These are phyloP conservation scores for Talaromyces sp. DNA, from an alignment of 2,329 filamentous ascomycete genomes.

Conservation along the genomic window DNA sequence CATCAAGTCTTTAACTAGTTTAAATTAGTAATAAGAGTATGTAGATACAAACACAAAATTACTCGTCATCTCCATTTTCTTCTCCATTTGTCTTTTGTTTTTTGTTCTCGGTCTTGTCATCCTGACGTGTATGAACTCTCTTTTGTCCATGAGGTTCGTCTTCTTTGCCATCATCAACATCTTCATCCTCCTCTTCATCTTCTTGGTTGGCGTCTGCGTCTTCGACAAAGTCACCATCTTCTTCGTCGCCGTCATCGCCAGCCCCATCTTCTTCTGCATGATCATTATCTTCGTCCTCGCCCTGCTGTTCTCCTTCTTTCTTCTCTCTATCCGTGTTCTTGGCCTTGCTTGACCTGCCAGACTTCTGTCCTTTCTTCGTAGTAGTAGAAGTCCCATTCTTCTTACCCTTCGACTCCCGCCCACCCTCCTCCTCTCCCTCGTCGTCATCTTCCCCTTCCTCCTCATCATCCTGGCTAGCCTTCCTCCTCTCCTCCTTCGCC, in stretches of 20 bases:
- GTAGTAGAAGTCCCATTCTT: neutral
- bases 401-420: neutral
- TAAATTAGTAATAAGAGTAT: neutral
- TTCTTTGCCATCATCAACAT: neutral
- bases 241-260: neutral
- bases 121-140: neutral
- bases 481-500: conserved; percentile 41
- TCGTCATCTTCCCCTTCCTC: conserved; percentile 25
- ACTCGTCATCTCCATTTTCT: neutral
- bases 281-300: neutral
- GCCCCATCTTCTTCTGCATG: neutral
- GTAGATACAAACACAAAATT: neutral
- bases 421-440: neutral
- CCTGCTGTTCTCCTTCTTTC: neutral
- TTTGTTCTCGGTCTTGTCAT: neutral
- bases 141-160: neutral
- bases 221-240: neutral
- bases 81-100: conserved; percentile 1
- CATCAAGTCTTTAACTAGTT: too few relatives aligned
- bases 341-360: neutral
- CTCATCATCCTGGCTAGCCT: conserved; percentile 32
- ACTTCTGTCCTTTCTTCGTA: neutral
- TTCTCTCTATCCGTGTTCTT: neutral
- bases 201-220: neutral
- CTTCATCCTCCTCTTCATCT: neutral